Evolutionary conservation across 345 rosid genomes (phyloP), one percentile per base, ranked within the genome.

Genomic region (Euphorbia tirucalli): DNA sequence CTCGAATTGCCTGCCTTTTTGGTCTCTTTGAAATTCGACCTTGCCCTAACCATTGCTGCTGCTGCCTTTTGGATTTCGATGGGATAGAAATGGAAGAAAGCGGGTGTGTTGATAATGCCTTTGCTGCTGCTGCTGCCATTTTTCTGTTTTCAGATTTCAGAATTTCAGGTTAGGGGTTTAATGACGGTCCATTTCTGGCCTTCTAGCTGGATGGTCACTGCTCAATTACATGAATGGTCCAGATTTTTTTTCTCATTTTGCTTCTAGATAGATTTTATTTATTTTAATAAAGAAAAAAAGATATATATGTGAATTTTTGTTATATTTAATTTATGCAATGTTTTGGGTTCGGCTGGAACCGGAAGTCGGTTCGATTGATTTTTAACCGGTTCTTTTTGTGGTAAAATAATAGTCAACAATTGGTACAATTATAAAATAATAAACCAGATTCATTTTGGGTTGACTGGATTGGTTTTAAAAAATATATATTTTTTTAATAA

Each of bases 101-200:
- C 39, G 80, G 72, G 49, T 63, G 78, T 35, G 79, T 57, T 35
- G 79, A 74, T 32, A 58, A 2, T 39, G 72, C 57, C 37, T 58
- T 70, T 7, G 71, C 27, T 21, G 83, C 66, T n/a, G n/a, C n/a
- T n/a, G n/a, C n/a, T 61, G 86, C 86, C 86, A 82, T 78, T 74
- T 68, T 21, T 16, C 16, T 27, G 55, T n/a, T 55, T n/a, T 55
- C 3, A 18, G 60, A 37, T 19, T n/a, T 19, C 43, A 16, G 68
- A 46, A 11, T 41, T 39, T 11, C 24, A 22, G 22, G 1, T 21
- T 2, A 18, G 15, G 7, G 13, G 0, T 49, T 41, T 46, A 14
- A 27, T 59, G 25, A 31, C 54, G 64, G 74, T 64, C 35, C 71
- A n/a, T 35, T 25, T 41, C 11, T 3, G 24, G 0, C 5, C 18